These are phyloP conservation scores for Sisymbrium altissimum DNA, from an alignment of 345 rosid species.

Conservation along the genomic window DNA sequence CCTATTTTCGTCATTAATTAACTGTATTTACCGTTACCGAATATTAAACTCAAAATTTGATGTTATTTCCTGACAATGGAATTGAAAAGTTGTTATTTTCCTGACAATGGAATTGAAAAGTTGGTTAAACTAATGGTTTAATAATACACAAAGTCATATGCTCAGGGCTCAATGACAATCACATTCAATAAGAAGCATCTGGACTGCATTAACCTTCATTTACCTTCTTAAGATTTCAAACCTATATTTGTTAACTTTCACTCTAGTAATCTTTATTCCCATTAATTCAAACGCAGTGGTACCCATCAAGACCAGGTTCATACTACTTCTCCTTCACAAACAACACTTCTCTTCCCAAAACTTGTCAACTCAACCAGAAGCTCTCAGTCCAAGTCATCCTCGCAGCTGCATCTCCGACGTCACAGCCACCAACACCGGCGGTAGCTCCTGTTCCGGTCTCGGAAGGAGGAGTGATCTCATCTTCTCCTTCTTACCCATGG, in stretches of 20 bases:
- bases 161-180: constrained; percentile 8
- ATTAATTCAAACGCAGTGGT: constrained; percentile 53
- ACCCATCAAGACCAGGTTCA: constrained; percentile 79
- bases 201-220: background rate
- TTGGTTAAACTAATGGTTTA: background rate
- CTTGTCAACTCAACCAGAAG: constrained; percentile 58
- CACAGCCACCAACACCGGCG: constrained; percentile 36
- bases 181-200: background rate
- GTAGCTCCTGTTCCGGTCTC: constrained; percentile 51
- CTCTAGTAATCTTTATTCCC: background rate
- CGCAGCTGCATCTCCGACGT: constrained; percentile 24
- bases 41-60: background rate
- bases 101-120: constrained; percentile 17
- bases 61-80: too few relatives aligned
- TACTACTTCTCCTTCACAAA: constrained; percentile 80
- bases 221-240: background rate
- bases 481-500: constrained; percentile 83
- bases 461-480: constrained; percentile 56
- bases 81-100: too few relatives aligned
- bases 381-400: constrained; percentile 55
- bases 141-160: constrained; percentile 1
- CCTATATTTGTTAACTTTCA: too few relatives aligned
- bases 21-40: background rate
- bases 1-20: background rate
- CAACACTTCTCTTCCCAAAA: constrained; percentile 51